Conservation (phyloP, 306 rosid species). For the Sindora glabra region DNA sequence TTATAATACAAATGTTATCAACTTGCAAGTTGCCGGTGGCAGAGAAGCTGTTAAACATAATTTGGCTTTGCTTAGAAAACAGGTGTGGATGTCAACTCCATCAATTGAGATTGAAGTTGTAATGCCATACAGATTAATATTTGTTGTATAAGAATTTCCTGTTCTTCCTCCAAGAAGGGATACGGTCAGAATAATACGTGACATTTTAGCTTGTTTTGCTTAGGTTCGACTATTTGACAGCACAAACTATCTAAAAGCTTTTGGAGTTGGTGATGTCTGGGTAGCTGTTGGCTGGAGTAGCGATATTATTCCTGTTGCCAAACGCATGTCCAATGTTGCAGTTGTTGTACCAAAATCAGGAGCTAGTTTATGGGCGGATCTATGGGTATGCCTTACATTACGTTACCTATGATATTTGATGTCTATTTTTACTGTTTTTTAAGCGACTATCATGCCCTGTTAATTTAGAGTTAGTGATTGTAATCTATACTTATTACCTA, state of each 20-base stretch:
- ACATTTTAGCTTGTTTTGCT: slow-evolving; percentile 16
- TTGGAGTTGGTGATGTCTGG: slow-evolving; percentile 89
- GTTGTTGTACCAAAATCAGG: slow-evolving; percentile 88
- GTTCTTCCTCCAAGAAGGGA: not conserved
- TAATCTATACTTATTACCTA: too few relatives aligned
- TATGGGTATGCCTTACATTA: slow-evolving; percentile 59
- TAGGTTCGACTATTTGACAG: slow-evolving; percentile 83
- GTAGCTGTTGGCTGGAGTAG: slow-evolving; percentile 98
- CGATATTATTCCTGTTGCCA: slow-evolving; percentile 77
- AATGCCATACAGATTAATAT: not conserved
- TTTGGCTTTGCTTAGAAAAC: slow-evolving; percentile 60
- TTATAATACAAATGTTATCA: slow-evolving; percentile 52
- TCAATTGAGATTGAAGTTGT: not conserved
- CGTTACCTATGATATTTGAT: not conserved
- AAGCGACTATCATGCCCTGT: not conserved
- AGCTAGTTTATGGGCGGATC: slow-evolving; percentile 87
- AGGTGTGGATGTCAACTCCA: slow-evolving; percentile 42
- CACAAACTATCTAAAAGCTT: slow-evolving; percentile 70
- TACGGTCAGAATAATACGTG: not conserved
- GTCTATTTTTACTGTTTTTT: not conserved
- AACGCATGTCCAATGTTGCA: slow-evolving; percentile 75
- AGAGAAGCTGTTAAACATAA: slow-evolving; percentile 57
- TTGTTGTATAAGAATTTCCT: not conserved
- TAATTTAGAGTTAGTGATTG: too few relatives aligned
- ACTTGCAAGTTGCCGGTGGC: slow-evolving; percentile 59